Evolutionary conservation across 2,329 filamentous ascomycete genomes (phyloP).

Genomic region (Beauveria asiatica): DNA sequence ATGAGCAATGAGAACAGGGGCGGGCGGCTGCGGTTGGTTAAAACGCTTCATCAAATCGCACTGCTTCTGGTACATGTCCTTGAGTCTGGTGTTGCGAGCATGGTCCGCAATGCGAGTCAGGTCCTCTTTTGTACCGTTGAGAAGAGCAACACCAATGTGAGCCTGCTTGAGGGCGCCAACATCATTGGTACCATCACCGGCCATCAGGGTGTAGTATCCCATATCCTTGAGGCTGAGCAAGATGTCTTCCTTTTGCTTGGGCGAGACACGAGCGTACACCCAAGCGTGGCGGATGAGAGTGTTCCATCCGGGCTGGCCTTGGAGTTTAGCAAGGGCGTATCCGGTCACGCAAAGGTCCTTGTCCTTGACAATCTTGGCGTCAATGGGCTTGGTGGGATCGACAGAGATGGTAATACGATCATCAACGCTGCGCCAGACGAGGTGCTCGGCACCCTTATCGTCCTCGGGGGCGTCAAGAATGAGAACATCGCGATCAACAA

Average conservation of each 20-base stretch:
- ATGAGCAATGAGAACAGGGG: constrained; percentile 87
- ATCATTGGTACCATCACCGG: constrained; percentile 96
- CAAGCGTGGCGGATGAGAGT: constrained; percentile 81
- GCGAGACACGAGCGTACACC: constrained; percentile 97
- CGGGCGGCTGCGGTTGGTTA: constrained; percentile 86
- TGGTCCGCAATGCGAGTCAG: constrained; percentile 88
- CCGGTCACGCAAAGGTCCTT: constrained; percentile 96
- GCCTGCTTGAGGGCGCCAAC: constrained; percentile 97
- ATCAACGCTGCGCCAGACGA: constrained; percentile 93
- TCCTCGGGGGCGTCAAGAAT: constrained; percentile 94
- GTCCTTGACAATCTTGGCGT: constrained; percentile 67
- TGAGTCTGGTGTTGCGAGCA: constrained; percentile 91
- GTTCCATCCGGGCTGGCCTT: constrained; percentile 65
- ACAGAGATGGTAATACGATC: constrained; percentile 81
- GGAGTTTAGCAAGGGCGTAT: constrained; percentile 85
- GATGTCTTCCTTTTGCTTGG: constrained; percentile 98
- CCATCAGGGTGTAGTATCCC: constrained; percentile 98
- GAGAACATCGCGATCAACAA: constrained; percentile 89
- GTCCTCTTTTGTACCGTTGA: constrained; percentile 91
- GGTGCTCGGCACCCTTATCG: constrained; percentile 66
- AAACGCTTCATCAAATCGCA: constrained; percentile 84
- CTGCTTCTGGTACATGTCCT: constrained; percentile 98
- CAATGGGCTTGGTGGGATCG: constrained; percentile 71
- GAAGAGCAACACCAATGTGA: constrained; percentile 88
- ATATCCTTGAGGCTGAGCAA: constrained; percentile 92